Percentiles rank a stretch among this genome's conserved stretches.
Evolutionary conservation across 352 stramenopile species (phyloP).

Genomic region (Phytopythium chamaehyphon): DNA sequence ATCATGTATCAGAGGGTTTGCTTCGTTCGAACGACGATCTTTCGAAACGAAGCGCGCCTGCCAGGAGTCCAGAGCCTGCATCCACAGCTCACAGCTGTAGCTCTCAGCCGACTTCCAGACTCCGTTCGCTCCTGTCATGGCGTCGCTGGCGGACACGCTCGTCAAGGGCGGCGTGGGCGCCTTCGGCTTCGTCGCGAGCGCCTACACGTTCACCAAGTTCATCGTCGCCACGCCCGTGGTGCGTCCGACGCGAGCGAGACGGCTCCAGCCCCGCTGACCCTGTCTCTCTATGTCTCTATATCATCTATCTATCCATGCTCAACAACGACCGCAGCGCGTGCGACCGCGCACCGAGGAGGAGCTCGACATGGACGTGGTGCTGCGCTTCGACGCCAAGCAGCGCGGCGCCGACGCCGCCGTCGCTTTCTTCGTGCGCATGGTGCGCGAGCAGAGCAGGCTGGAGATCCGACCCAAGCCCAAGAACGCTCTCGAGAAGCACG

Average conservation of each 20-base stretch:
- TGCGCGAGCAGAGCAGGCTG: constrained; percentile 61
- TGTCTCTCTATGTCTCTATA: too few species aligned
- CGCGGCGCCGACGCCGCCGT: constrained; percentile 38
- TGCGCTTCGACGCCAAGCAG: constrained; percentile 62
- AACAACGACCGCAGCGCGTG: constrained; percentile 65
- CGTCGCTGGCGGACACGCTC: constrained; percentile 47
- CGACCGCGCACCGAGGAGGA: constrained; percentile 39
- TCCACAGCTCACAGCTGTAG: too few species aligned
- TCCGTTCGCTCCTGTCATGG: constrained; percentile 32
- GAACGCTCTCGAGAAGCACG: constrained; percentile 26
- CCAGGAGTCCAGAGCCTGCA: too few species aligned
- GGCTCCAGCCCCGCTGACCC: too few species aligned
- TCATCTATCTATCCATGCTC: too few species aligned
- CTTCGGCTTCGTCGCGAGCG: constrained; percentile 70
- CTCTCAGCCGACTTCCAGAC: too few species aligned
- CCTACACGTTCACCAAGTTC: constrained; percentile 79
- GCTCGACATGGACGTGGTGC: constrained; percentile 64
- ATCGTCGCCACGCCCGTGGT: constrained; percentile 71
- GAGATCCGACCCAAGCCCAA: constrained; percentile 40
- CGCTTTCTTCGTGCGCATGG: constrained; percentile 66
- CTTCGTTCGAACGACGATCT: too few species aligned
- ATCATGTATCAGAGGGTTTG: too few species aligned
- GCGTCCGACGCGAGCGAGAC: too few species aligned
- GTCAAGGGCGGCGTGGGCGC: constrained; percentile 67
- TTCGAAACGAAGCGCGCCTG: too few species aligned